A percentile compares a stretch with the other conserved stretches of the same genome.
Conservation (phyloP, 2,329 filamentous ascomycete genomes). For the Blastomyces parvus region DNA sequence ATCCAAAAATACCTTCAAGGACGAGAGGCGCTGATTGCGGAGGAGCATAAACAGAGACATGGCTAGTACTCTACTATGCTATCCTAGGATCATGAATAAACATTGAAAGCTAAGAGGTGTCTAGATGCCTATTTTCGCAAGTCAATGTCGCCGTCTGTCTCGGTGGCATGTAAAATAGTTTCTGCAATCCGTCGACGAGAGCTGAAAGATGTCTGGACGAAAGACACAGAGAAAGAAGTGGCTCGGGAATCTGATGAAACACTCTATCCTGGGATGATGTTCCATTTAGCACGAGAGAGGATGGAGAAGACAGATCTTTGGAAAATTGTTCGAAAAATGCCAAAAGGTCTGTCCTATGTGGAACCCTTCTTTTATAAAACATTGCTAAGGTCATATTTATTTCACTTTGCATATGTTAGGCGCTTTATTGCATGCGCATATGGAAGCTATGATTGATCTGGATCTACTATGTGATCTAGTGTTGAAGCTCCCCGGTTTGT, state of each 20-base stretch:
- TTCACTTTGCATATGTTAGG: conserved; percentile 25
- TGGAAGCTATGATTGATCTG: conserved; percentile 85
- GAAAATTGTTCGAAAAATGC: conserved; percentile 76
- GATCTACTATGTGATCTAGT: conserved; percentile 67
- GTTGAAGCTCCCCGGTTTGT: conserved; percentile 62
- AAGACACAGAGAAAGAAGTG: conserved; percentile 57
- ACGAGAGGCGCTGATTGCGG: conserved; percentile 10
- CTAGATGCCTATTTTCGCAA: conserved; percentile 27
- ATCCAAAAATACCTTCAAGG: conserved; percentile 9
- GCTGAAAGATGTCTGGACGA: conserved; percentile 65
- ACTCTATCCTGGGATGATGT: conserved; percentile 88
- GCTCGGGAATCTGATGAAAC: conserved; percentile 41
- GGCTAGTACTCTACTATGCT: conserved; percentile 6
- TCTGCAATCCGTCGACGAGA: conserved; percentile 70
- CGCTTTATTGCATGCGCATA: conserved; percentile 68
- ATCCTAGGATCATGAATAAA: not conserved
- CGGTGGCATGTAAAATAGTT: conserved; percentile 69
- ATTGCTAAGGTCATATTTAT: not conserved
- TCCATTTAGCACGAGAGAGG: conserved; percentile 67
- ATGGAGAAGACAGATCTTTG: conserved; percentile 81
- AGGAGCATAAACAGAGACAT: conserved; percentile 13
- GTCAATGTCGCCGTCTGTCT: conserved; percentile 66
- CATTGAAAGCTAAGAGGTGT: not conserved
- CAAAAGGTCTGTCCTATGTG: conserved; percentile 50
- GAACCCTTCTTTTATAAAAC: not conserved